These are phyloP conservation scores for Pyrenochaeta sp. DNA, from an alignment of 2,329 filamentous ascomycete species.

Conservation along the genomic window DNA sequence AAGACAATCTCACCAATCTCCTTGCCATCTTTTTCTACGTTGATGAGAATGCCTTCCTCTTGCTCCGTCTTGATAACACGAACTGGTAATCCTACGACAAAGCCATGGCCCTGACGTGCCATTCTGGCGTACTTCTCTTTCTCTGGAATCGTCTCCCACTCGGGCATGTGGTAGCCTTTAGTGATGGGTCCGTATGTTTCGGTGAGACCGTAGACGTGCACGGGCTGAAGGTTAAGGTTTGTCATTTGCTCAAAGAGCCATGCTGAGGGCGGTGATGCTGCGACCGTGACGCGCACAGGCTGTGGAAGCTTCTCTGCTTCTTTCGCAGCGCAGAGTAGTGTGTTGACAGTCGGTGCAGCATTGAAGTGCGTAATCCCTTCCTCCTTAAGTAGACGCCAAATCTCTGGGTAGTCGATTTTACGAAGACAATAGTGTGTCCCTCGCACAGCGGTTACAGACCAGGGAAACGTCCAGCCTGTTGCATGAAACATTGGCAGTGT, in stretches of 20 bases:
- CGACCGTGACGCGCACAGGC: slow-evolving; percentile 87
- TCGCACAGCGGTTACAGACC: slow-evolving; percentile 89
- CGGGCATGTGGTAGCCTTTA: slow-evolving; percentile 86
- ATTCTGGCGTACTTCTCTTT: slow-evolving; percentile 87
- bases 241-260: slow-evolving; percentile 96
- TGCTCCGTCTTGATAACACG: slow-evolving; percentile 84
- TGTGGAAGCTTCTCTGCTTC: slow-evolving; percentile 75
- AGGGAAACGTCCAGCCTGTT: slow-evolving; percentile 83
- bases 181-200: slow-evolving; percentile 97
- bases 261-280: slow-evolving; percentile 87
- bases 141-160: slow-evolving; percentile 77
- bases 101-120: slow-evolving; percentile 94
- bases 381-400: slow-evolving; percentile 87
- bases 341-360: slow-evolving; percentile 96
- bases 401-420: slow-evolving; percentile 93
- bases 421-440: slow-evolving; percentile 95
- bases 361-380: slow-evolving; percentile 94
- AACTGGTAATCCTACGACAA: slow-evolving; percentile 80
- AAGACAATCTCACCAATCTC: slow-evolving; percentile 89
- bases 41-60: slow-evolving; percentile 70
- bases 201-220: slow-evolving; percentile 89
- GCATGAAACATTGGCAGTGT: slow-evolving; percentile 87
- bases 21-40: slow-evolving; percentile 74
- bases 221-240: slow-evolving; percentile 82
- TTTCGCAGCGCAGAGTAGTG: slow-evolving; percentile 81